A percentile compares a stretch with the other conserved stretches of the same genome.
Conservation (phyloP, 345 rosid species). For the Garcia nutans region DNA sequence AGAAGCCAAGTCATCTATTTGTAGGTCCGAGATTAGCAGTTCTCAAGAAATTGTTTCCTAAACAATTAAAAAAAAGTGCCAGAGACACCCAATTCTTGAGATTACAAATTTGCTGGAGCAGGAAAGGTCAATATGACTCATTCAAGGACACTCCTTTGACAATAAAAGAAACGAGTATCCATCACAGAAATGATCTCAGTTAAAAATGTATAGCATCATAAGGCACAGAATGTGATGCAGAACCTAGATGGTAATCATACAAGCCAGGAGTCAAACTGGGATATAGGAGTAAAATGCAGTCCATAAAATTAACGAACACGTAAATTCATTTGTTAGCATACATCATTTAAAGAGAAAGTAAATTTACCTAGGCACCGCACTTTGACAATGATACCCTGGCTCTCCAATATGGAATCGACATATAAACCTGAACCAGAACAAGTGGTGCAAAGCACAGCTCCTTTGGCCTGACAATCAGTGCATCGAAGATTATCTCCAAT, state of each 20-base stretch:
- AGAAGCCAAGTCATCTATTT: neutral
- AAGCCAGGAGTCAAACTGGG: neutral
- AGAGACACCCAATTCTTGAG: neutral
- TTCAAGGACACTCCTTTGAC: neutral
- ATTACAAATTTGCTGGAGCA: neutral
- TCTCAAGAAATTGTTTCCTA: neutral
- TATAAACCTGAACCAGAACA: slow-evolving; percentile 85
- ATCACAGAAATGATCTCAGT: neutral
- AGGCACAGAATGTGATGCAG: neutral
- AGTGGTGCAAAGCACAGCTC: slow-evolving; percentile 86
- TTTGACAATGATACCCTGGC: slow-evolving; percentile 96
- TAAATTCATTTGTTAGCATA: neutral
- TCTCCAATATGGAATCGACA: slow-evolving; percentile 85
- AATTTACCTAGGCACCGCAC: slow-evolving; percentile 85
- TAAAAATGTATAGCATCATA: too few species aligned
- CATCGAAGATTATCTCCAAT: slow-evolving; percentile 70
- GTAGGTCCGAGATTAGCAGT: neutral
- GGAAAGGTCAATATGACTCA: neutral
- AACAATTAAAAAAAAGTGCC: neutral
- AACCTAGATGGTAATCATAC: neutral
- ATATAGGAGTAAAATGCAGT: neutral
- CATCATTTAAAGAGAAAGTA: slow-evolving; percentile 4
- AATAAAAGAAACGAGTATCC: neutral
- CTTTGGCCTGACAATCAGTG: slow-evolving; percentile 73
- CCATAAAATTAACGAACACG: neutral